phyloP scores from a whole-genome alignment of 2,329 filamentous ascomycete genomes.

The Paecilomyces fulvus region DNA sequence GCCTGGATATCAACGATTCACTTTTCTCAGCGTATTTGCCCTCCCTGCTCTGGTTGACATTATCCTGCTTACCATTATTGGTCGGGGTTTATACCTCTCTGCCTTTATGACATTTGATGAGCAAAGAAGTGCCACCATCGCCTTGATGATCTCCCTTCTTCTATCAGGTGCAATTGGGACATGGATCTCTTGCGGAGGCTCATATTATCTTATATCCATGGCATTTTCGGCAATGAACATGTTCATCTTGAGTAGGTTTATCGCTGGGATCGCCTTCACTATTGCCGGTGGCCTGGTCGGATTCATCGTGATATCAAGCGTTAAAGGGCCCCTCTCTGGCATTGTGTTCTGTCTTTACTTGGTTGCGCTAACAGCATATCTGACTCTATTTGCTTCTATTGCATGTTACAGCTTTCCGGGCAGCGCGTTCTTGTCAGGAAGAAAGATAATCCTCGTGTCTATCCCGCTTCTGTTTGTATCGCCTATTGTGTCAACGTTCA shows the following conservation, averaged over 20 bases:
- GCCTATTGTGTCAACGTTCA: slow-evolving; percentile 48
- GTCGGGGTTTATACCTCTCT: slow-evolving; percentile 54
- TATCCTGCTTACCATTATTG: slow-evolving; percentile 49
- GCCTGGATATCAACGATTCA: slow-evolving; percentile 44
- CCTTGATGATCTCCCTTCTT: slow-evolving; percentile 50
- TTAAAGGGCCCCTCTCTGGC: slow-evolving; percentile 37
- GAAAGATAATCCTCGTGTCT: slow-evolving; percentile 47
- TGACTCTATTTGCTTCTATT: slow-evolving; percentile 48
- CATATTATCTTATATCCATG: slow-evolving; percentile 53
- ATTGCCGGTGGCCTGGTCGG: slow-evolving; percentile 47
- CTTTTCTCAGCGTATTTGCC: slow-evolving; percentile 54
- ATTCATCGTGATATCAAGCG: slow-evolving; percentile 42
- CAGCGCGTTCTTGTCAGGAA: slow-evolving; percentile 49
- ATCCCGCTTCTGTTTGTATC: slow-evolving; percentile 51
- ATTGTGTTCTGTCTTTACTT: slow-evolving; percentile 55
- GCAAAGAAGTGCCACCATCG: slow-evolving; percentile 47
- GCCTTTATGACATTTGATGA: slow-evolving; percentile 45
- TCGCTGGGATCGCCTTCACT: slow-evolving; percentile 44
- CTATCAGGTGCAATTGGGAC: slow-evolving; percentile 54
- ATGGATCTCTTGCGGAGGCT: slow-evolving; percentile 55
- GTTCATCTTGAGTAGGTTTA: slow-evolving; percentile 46
- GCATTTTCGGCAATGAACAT: slow-evolving; percentile 48
- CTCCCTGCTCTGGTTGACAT: slow-evolving; percentile 56
- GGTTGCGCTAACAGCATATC: slow-evolving; percentile 49
- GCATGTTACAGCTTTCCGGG: slow-evolving; percentile 48